Conservation (phyloP, 495 filamentous ascomycete species). For the Aspergillus homomorphus region DNA sequence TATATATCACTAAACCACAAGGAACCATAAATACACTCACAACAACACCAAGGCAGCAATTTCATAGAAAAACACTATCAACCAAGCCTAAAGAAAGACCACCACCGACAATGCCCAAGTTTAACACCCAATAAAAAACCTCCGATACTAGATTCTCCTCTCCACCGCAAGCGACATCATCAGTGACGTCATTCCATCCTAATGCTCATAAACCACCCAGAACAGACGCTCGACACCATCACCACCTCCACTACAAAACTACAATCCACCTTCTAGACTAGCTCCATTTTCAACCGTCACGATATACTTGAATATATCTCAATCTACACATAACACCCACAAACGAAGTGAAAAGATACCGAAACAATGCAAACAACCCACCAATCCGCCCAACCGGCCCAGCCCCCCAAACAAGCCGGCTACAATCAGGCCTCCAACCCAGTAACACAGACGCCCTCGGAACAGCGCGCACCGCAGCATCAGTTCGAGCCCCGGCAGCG, state of each 20-base stretch:
- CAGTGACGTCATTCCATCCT: slow-evolving; percentile 6
- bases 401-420: slow-evolving; percentile 51
- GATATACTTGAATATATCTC: not conserved
- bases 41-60: too few relatives aligned
- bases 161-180: slow-evolving; percentile 7
- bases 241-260: not conserved
- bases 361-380: slow-evolving; percentile 9
- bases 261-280: not conserved
- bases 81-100: too few relatives aligned
- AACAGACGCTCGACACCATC: not conserved
- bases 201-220: not conserved
- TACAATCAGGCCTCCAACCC: slow-evolving; percentile 51
- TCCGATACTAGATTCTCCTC: not conserved
- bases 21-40: too few relatives aligned
- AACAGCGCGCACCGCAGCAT: slow-evolving; percentile 38
- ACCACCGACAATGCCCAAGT: too few relatives aligned
- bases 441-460: slow-evolving; percentile 43
- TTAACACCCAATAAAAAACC: not conserved
- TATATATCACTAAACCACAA: too few relatives aligned
- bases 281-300: not conserved
- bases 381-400: slow-evolving; percentile 27
- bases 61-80: too few relatives aligned
- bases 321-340: not conserved
- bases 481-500: slow-evolving; percentile 16
- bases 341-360: too few relatives aligned